Evolutionary conservation across 441 rosid genomes (phyloP), one percentile per base, ranked within the genome.

Genomic region (Erodium trifolium): DNA sequence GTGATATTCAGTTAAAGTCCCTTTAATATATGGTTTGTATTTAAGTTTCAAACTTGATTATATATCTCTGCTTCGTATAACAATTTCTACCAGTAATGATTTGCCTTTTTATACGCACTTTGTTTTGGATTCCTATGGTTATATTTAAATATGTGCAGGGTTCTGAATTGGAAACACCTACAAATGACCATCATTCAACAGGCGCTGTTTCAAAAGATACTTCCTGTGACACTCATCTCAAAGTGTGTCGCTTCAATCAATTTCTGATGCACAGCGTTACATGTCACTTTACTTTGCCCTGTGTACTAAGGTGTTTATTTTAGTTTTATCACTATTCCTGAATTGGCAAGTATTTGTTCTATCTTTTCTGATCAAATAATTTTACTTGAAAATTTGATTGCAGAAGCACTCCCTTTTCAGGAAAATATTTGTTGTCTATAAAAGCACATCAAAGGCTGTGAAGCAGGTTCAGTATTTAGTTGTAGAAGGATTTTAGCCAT

Each of bases 371-470:
- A 60, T 34, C 53, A 19, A 59, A 63, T 72, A 76, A 65, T 67
- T 63, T 64, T 67, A 23, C 72, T 68, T 63, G 62, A 73, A 65
- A 45, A 65, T 72, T 65, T 81, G 69, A 75, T 78, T 71, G 78
- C 99, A 95, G 99, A 95, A 88, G 74, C 99, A 95, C 78, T 85
- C 95, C 76, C 91, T 95, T 67, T 86, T 95, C 75, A 85, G 83
- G 39, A 83, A 92, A 81, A 84, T 92, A 76, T 90, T 95, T 87
- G 68, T 82, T 72, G 68, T 84, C 68, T 95, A 88, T 76, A 75
- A 77, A 75, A 77, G 84, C 66, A 75, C 98, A 72, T 82, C 95
- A 63, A 82, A 83, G 69, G 86, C 83, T 35, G 89, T 91, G 59
- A 90, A 87, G 81, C 88, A 95, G 99, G 99, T 92, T 67, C 76